Conservation (phyloP, 768 basidiomycete species). For the Termitomyces sp. region DNA sequence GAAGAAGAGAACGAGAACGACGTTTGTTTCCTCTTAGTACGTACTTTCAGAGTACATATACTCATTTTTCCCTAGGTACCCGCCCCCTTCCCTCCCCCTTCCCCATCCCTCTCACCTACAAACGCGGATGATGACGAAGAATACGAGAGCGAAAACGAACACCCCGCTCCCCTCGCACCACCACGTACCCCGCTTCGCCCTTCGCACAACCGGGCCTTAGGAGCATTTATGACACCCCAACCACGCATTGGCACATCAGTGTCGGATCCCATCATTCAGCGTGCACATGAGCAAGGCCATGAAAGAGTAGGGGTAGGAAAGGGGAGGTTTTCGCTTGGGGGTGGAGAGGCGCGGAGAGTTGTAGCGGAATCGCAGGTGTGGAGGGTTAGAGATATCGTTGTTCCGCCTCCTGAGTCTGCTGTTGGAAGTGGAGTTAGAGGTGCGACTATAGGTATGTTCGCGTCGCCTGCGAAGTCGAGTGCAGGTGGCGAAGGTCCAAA, state of each 20-base stretch:
- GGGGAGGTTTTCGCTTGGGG: slow-evolving; percentile 36
- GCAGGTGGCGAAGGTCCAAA: slow-evolving; percentile 7
- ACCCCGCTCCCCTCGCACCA: slow-evolving; percentile 15
- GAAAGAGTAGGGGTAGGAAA: slow-evolving; percentile 1
- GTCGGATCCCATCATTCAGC: neutral
- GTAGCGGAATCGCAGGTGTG: slow-evolving; percentile 37
- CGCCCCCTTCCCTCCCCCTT: neutral
- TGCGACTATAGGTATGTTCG: neutral
- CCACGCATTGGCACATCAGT: neutral
- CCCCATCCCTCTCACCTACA: neutral
- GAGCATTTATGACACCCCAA: slow-evolving; percentile 59
- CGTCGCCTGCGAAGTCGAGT: neutral
- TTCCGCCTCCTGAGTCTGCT: slow-evolving; percentile 22
- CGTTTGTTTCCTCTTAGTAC: neutral
- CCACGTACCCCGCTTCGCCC: slow-evolving; percentile 23
- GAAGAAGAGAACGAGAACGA: slow-evolving; percentile 6
- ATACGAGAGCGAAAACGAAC: slow-evolving; percentile 17
- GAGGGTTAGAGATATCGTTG: slow-evolving; percentile 51
- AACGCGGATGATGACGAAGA: neutral
- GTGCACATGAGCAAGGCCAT: too few species aligned
- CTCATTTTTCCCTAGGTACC: neutral
- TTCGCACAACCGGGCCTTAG: slow-evolving; percentile 18
- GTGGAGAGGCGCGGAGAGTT: slow-evolving; percentile 41
- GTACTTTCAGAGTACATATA: neutral
- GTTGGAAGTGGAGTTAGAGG: neutral